These are phyloP conservation scores for Cytospora chrysosperma DNA, from an alignment of 2,329 filamentous ascomycete species.

Conservation along the genomic window DNA sequence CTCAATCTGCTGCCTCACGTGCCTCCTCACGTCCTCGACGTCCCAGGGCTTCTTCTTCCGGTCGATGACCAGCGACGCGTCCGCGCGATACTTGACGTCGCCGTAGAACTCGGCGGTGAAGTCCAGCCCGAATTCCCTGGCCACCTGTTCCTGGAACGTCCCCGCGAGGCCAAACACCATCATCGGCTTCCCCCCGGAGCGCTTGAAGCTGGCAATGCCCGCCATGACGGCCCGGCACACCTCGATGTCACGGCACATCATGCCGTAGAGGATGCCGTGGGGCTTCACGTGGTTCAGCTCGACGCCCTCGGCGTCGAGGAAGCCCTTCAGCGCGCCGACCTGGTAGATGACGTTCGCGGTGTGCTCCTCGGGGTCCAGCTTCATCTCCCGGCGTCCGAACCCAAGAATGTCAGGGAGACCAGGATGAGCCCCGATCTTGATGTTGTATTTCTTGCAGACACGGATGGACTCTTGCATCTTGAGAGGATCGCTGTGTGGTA, in stretches of 20 bases:
- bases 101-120: conserved; percentile 32
- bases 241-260: conserved; percentile 30
- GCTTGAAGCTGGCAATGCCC: conserved; percentile 26
- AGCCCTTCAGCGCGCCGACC: conserved; percentile 60
- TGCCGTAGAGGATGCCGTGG: conserved; percentile 40
- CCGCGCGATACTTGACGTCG: conserved; percentile 31
- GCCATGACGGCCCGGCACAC: conserved; percentile 31
- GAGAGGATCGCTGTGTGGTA: conserved; percentile 60
- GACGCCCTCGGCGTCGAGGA: conserved; percentile 56
- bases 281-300: conserved; percentile 62
- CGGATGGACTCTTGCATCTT: conserved; percentile 62
- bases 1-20: conserved; percentile 42
- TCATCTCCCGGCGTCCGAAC: conserved; percentile 63
- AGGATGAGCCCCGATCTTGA: conserved; percentile 62
- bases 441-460: conserved; percentile 55
- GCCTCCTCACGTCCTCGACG: conserved; percentile 39
- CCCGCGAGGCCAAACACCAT: conserved; percentile 31
- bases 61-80: conserved; percentile 35
- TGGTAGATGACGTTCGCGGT: conserved; percentile 61
- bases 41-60: conserved; percentile 56
- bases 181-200: conserved; percentile 8
- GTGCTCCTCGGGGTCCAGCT: conserved; percentile 55
- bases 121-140: conserved; percentile 28
- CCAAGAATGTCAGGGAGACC: conserved; percentile 64
- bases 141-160: conserved; percentile 30